These are phyloP conservation scores for Psilocybe azurescens DNA, from an alignment of 768 basidiomycete genomes.

Conservation along the genomic window DNA sequence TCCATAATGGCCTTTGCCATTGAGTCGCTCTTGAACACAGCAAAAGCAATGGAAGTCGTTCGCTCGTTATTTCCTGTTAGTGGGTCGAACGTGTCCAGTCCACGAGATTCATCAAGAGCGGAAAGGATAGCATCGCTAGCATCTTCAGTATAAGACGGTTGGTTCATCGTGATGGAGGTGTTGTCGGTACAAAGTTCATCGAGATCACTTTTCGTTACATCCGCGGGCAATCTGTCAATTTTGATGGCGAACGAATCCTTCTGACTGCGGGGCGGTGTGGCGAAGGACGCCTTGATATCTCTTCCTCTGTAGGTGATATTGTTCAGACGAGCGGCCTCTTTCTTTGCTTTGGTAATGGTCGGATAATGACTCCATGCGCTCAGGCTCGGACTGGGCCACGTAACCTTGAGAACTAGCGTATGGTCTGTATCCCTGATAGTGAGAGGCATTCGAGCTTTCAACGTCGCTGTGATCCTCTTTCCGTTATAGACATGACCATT, in stretches of 20 bases:
- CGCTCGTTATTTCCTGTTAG: conserved; percentile 35
- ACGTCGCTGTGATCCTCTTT: conserved; percentile 29
- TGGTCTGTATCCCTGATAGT: conserved; percentile 15
- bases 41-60: conserved; percentile 46
- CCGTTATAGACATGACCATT: conserved; percentile 33
- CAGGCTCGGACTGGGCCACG: conserved; percentile 48
- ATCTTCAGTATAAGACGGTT: conserved; percentile 39
- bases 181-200: conserved; percentile 35
- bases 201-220: conserved; percentile 36
- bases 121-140: conserved; percentile 38
- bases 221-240: conserved; percentile 47
- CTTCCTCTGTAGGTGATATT: conserved; percentile 43
- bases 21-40: conserved; percentile 39
- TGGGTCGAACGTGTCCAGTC: conserved; percentile 44
- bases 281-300: conserved; percentile 44
- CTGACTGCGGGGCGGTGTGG: conserved; percentile 37
- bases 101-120: conserved; percentile 39
- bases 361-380: conserved; percentile 54
- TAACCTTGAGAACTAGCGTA: conserved; percentile 37
- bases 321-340: conserved; percentile 43
- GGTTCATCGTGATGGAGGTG: conserved; percentile 33
- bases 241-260: conserved; percentile 45
- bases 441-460: conserved; percentile 27
- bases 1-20: conserved; percentile 39
- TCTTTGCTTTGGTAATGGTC: conserved; percentile 46